Percentiles rank a stretch among this genome's conserved stretches.
These are phyloP conservation scores for Xylariales sp. DNA, from an alignment of 2,329 filamentous ascomycete species.

Conservation along the genomic window DNA sequence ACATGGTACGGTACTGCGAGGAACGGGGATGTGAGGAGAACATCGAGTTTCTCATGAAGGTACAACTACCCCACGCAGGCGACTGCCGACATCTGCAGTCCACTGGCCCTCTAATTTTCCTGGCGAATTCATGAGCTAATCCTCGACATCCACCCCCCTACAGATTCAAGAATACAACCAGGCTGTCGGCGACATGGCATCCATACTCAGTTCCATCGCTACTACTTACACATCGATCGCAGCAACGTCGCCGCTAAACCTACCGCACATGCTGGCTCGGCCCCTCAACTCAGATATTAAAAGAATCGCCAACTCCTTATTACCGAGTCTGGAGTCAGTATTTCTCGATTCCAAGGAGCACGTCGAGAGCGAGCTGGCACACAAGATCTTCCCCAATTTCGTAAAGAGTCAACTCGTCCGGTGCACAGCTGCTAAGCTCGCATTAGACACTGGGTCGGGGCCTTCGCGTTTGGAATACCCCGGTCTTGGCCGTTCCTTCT, in stretches of 20 bases:
- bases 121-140: background rate
- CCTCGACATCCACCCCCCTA: background rate
- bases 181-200: constrained; percentile 38
- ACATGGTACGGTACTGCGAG: constrained; percentile 46
- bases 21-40: constrained; percentile 41
- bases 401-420: constrained; percentile 46
- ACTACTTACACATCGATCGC: constrained; percentile 33
- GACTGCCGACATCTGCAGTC: too few relatives aligned
- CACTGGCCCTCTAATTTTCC: too few relatives aligned
- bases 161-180: constrained; percentile 40
- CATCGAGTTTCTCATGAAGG: constrained; percentile 47
- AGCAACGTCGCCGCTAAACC: constrained; percentile 31
- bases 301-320: constrained; percentile 34
- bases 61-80: too few relatives aligned
- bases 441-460: constrained; percentile 15
- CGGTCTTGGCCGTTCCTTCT: constrained; percentile 56
- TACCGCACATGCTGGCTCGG: constrained; percentile 35
- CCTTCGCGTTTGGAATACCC: constrained; percentile 35
- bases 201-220: constrained; percentile 39
- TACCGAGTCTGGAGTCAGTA: constrained; percentile 41
- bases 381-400: constrained; percentile 47
- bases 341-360: constrained; percentile 37
- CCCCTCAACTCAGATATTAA: constrained; percentile 42
- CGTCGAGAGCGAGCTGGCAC: constrained; percentile 38
- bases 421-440: constrained; percentile 35